These are phyloP conservation scores for Jatropha multifida DNA, from an alignment of 441 rosid genomes.

Conservation along the genomic window DNA sequence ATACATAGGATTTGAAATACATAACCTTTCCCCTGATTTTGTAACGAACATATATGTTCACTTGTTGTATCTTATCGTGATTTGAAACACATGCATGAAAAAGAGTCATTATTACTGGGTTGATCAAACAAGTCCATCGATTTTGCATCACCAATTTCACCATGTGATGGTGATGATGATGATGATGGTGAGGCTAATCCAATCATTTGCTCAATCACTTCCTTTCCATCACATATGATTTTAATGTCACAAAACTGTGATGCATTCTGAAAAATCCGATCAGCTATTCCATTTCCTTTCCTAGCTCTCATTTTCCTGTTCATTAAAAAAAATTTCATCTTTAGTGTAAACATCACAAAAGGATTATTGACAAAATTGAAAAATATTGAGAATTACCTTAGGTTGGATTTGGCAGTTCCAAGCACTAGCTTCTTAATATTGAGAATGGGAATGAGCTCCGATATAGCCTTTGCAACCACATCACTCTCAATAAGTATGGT, in stretches of 20 bases:
- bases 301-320: conserved; percentile 47
- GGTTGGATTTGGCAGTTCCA: conserved; percentile 61
- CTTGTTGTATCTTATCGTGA: background rate
- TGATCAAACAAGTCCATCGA: conserved; percentile 21
- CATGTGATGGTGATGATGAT: background rate
- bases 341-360: background rate
- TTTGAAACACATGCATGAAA: conserved; percentile 63
- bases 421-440: conserved; percentile 71
- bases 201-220: conserved; percentile 34
- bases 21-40: too few species aligned
- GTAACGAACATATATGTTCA: background rate
- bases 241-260: conserved; percentile 54
- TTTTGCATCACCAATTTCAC: background rate
- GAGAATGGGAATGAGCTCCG: conserved; percentile 69
- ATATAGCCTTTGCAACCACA: conserved; percentile 55
- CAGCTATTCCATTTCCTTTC: conserved; percentile 56
- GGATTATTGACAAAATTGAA: background rate
- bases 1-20: too few species aligned
- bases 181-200: conserved; percentile 12
- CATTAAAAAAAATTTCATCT: background rate
- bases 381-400: conserved; percentile 37
- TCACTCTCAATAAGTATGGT: conserved; percentile 80
- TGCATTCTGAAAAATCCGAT: conserved; percentile 50
- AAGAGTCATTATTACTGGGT: conserved; percentile 25
- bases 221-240: conserved; percentile 60